phyloP scores from a whole-genome alignment of 768 basidiomycete genomes.

The Trametes sanguinea region DNA sequence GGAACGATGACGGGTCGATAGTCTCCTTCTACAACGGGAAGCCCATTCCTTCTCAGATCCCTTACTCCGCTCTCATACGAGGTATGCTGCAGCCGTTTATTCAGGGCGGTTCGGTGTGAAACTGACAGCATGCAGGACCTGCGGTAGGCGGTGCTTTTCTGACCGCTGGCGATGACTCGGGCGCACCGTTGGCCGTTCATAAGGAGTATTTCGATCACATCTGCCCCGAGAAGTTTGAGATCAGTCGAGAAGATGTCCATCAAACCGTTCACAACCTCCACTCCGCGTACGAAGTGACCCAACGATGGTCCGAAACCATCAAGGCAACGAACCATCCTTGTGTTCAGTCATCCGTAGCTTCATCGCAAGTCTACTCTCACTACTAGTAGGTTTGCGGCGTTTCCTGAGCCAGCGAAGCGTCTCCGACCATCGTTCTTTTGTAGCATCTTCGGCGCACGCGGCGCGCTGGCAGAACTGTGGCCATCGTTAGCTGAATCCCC shows the following conservation, averaged over 20 bases:
- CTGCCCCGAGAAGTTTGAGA: neutral
- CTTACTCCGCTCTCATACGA: slow-evolving; percentile 9
- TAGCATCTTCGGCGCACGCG: slow-evolving; percentile 22
- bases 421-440: neutral
- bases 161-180: neutral
- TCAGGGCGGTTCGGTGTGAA: neutral
- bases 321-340: neutral
- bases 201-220: slow-evolving; percentile 12
- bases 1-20: slow-evolving; percentile 13
- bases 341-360: neutral
- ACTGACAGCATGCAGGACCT: neutral
- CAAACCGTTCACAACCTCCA: neutral
- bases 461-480: slow-evolving; percentile 34
- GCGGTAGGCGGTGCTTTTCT: slow-evolving; percentile 5
- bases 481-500: slow-evolving; percentile 47
- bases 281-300: neutral
- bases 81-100: slow-evolving; percentile 14
- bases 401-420: no score
- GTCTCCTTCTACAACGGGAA: slow-evolving; percentile 7
- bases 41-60: slow-evolving; percentile 15
- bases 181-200: neutral
- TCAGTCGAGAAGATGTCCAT: neutral
- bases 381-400: neutral
- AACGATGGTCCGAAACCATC: neutral
- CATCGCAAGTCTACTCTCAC: neutral